Base-by-base conservation (phyloP, 2,329 filamentous ascomycete genomes). In the Alternaria longipes region DNA sequence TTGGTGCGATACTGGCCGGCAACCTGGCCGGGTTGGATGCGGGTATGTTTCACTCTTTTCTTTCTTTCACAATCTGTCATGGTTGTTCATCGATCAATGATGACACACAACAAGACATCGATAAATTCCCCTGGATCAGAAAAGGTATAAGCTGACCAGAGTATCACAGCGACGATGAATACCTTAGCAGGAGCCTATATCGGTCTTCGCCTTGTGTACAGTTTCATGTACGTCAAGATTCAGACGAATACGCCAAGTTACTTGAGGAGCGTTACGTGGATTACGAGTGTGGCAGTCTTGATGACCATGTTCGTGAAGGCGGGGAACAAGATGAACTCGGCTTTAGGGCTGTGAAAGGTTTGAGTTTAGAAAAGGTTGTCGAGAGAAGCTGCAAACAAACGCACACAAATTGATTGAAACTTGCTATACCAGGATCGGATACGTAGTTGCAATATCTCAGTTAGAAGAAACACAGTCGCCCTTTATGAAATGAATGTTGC, bases 271-370 rank as follows among this genome's bases (percentile, higher is more conserved):
- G 28, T n/a, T 1, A 49, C 28, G 3, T 32, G 45, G 45, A 26
- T 7, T 3, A 28, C 45, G 0, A 16, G 45, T 14, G 45, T 49
- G 8, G 45, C 45, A 3, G 18, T 34, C 0, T 34, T 34, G 18
- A 34, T 49, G 28, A 34, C n/a, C 3, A 49, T 34, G 45, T 49
- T 49, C 4, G n/a, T 34, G 11, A 49, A 49, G 45, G 45, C 28
- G 45, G 28, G 45, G 12, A 49, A 49, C 5, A 34, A 34, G 12
- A 32, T 49, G 45, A 34, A 49, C 14, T 14, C 1, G 30, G 34
- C 11, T 22, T 14, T 49, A 1, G 18, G 18, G 4, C 30, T 49
- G 28, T 49, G 1, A 34, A 1, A 32, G 0, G 45, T n/a, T 1
- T 22, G 18, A 22, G 5, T 30, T 2, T 11, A 30, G 28, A 11